phyloP scores from a whole-genome alignment of 129 eudicot species.

The Pittosporum tobira region DNA sequence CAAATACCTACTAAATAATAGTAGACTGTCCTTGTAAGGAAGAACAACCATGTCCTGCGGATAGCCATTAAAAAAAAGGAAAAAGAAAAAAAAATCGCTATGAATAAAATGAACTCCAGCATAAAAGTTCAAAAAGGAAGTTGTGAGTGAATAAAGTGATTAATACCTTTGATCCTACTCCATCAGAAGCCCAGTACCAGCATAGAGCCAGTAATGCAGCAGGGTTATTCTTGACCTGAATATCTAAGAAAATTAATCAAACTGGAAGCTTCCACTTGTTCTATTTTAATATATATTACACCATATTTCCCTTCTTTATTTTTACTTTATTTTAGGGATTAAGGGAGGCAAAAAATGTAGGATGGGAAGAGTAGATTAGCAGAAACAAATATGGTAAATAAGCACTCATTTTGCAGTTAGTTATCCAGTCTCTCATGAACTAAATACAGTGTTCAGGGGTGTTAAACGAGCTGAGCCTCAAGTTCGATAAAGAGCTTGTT shows the following conservation, averaged over 20 bases:
- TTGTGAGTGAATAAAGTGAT: not conserved
- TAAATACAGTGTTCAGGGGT: too few relatives aligned
- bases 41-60: conserved; percentile 98
- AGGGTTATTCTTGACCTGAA: conserved; percentile 72
- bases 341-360: too few relatives aligned
- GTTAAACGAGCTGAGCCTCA: too few relatives aligned
- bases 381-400: too few relatives aligned
- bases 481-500: too few relatives aligned
- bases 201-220: conserved; percentile 80
- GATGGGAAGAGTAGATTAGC: too few relatives aligned
- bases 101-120: not conserved
- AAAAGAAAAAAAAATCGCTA: too few relatives aligned
- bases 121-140: not conserved
- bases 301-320: too few relatives aligned
- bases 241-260: conserved; percentile 6
- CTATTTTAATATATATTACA: too few relatives aligned
- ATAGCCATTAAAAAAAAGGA: conserved; percentile 15
- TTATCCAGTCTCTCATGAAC: too few relatives aligned
- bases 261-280: not conserved
- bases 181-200: conserved; percentile 88
- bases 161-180: conserved; percentile 83
- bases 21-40: conserved; percentile 93
- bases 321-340: too few relatives aligned
- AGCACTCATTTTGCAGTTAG: too few relatives aligned
- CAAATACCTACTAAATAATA: conserved; percentile 84